A percentile compares a stretch with the other conserved stretches of the same genome.
Conservation (phyloP, 2,329 filamentous ascomycete genomes). For the Geosmithia flava region DNA sequence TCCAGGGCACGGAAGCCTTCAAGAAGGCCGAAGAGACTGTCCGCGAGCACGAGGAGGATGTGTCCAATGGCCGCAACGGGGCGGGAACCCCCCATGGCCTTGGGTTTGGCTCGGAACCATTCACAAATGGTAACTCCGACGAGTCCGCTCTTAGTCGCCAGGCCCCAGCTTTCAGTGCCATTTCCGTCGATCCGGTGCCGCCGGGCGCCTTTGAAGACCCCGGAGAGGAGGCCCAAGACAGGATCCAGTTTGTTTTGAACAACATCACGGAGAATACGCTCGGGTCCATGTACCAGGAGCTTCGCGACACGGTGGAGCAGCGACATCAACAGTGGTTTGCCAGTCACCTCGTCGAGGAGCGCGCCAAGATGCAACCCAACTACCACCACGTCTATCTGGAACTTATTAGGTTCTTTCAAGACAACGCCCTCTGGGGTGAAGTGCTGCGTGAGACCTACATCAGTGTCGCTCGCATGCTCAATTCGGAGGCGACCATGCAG, state of each 20-base stretch:
- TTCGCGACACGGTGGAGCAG: constrained; percentile 65
- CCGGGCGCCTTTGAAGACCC: constrained; percentile 67
- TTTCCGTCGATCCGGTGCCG: constrained; percentile 62
- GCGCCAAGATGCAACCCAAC: constrained; percentile 94
- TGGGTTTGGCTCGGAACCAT: constrained; percentile 28
- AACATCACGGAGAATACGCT: constrained; percentile 89
- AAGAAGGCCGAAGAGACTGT: constrained; percentile 73
- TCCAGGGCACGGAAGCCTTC: constrained; percentile 77
- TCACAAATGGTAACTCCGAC: constrained; percentile 61
- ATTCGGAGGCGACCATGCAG: constrained; percentile 76
- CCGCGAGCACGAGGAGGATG: constrained; percentile 51
- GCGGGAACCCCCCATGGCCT: constrained; percentile 22
- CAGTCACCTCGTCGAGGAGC: constrained; percentile 84
- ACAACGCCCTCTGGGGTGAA: constrained; percentile 70
- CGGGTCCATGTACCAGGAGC: constrained; percentile 68
- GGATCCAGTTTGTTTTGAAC: constrained; percentile 90
- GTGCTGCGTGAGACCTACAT: constrained; percentile 89
- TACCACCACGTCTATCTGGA: constrained; percentile 91
- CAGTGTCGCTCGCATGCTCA: constrained; percentile 75
- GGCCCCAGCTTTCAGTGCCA: constrained; percentile 61
- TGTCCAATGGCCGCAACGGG: constrained; percentile 42
- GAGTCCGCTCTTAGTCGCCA: constrained; percentile 48
- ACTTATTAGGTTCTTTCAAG: constrained; percentile 70
- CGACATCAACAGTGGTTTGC: constrained; percentile 95
- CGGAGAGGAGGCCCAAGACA: constrained; percentile 74